Conservation (phyloP, 2,329 filamentous ascomycete species). For the Thermoascus crustaceus region DNA sequence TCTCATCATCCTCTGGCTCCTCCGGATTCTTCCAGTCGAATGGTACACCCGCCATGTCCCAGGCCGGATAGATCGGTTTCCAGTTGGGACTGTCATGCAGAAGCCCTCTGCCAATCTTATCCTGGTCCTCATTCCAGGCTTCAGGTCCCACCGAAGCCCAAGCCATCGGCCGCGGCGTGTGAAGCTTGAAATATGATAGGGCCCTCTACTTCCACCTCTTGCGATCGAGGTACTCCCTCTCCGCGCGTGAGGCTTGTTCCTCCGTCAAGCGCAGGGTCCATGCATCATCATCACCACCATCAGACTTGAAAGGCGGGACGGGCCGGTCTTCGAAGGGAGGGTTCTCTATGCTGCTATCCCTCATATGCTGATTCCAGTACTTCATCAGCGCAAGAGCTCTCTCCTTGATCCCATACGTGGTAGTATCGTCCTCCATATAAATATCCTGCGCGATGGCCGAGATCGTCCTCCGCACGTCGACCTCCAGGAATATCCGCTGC, state of each 20-base stretch:
- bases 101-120: background rate
- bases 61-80: background rate
- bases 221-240: background rate
- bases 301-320: background rate
- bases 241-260: background rate
- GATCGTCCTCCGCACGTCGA: background rate
- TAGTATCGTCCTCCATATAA: background rate
- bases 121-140: too few species aligned
- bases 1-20: background rate
- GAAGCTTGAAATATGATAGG: background rate
- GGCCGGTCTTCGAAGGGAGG: background rate
- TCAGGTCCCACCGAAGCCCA: background rate
- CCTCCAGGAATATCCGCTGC: background rate
- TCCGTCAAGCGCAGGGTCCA: background rate
- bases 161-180: background rate
- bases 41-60: background rate
- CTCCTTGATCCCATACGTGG: background rate
- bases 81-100: background rate
- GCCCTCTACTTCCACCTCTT: background rate
- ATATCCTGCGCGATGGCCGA: background rate
- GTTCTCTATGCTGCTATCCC: background rate
- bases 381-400: background rate
- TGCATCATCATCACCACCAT: background rate
- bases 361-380: background rate
- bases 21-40: background rate